Evolutionary conservation across 2,329 filamentous ascomycete genomes (phyloP).

Genomic region (Colletotrichum melonis): DNA sequence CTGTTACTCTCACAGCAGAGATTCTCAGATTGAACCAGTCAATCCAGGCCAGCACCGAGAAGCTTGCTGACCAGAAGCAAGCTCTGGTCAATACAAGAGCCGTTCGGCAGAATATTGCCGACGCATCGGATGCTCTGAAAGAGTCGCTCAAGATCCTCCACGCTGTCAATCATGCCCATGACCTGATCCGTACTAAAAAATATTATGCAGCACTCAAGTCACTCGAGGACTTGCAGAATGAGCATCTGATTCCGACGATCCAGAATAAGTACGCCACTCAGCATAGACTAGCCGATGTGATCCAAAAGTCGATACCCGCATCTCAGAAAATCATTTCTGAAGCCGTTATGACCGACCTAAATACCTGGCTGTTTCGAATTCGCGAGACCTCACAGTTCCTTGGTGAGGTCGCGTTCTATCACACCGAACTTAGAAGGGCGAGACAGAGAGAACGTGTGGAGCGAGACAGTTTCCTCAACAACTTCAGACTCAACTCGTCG

Average conservation of each 20-base stretch:
- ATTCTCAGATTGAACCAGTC: conserved; percentile 94
- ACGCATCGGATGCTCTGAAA: conserved; percentile 87
- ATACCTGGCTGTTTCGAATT: conserved; percentile 96
- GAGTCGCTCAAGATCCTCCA: conserved; percentile 93
- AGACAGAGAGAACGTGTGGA: conserved; percentile 87
- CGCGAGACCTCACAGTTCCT: conserved; percentile 96
- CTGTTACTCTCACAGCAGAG: conserved; percentile 87
- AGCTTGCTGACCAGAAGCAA: conserved; percentile 93
- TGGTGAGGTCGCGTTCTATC: conserved; percentile 95
- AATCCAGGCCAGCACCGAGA: conserved; percentile 94
- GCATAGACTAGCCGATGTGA: conserved; percentile 94
- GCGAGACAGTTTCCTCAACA: conserved; percentile 77
- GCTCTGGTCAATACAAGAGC: conserved; percentile 91
- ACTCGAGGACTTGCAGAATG: conserved; percentile 94
- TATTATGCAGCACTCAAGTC: conserved; percentile 96
- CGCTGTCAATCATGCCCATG: conserved; percentile 93
- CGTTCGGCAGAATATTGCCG: conserved; percentile 94
- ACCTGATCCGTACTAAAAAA: conserved; percentile 90
- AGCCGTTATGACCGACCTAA: conserved; percentile 95
- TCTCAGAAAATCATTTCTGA: conserved; percentile 95
- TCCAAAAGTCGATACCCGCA: conserved; percentile 93
- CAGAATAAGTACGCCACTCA: conserved; percentile 90
- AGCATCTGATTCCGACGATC: conserved; percentile 80
- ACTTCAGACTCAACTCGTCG: conserved; percentile 94
- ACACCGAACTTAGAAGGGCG: conserved; percentile 87